A percentile compares a stretch with the other conserved stretches of the same genome.
These are phyloP conservation scores for Talaromyces verruculosus DNA, from an alignment of 2,329 filamentous ascomycete species.

Conservation along the genomic window DNA sequence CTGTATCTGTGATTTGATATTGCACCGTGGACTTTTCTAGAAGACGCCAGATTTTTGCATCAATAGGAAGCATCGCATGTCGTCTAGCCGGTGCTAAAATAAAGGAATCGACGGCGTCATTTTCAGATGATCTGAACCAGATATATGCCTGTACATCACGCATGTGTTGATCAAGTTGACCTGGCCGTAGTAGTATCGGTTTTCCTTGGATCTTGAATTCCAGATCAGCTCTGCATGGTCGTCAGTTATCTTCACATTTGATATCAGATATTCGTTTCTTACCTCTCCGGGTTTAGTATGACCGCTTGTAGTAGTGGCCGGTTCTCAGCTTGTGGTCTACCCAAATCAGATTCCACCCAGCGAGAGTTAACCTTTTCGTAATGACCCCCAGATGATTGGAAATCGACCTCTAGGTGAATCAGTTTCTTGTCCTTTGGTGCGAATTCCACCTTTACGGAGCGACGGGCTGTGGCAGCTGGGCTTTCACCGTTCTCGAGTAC, in stretches of 20 bases:
- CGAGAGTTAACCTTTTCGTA: constrained; percentile 37
- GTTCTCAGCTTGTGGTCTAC: constrained; percentile 26
- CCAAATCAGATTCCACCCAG: constrained; percentile 36
- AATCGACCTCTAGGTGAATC: constrained; percentile 42
- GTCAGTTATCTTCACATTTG: constrained; percentile 9
- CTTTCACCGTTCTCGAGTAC: constrained; percentile 28
- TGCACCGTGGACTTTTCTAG: constrained; percentile 42
- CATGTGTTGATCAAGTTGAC: constrained; percentile 30
- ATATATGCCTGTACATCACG: constrained; percentile 34
- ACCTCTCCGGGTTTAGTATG: constrained; percentile 42
- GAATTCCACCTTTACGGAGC: constrained; percentile 46
- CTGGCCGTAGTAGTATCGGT: constrained; percentile 36
- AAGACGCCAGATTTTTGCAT: constrained; percentile 33
- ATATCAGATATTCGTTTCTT: not conserved
- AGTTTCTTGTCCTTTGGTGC: constrained; percentile 29
- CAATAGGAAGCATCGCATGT: constrained; percentile 33
- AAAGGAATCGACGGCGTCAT: constrained; percentile 14
- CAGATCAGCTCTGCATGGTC: constrained; percentile 39
- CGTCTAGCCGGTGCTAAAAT: constrained; percentile 30
- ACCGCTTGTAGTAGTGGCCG: constrained; percentile 37
- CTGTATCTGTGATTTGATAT: constrained; percentile 42
- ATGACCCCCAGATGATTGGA: constrained; percentile 32
- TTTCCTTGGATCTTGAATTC: constrained; percentile 44
- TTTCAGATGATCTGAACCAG: constrained; percentile 26
- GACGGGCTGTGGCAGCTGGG: constrained; percentile 29